Conservation (phyloP, 2,329 filamentous ascomycete genomes). For the Bipolaris sorokiniana region DNA sequence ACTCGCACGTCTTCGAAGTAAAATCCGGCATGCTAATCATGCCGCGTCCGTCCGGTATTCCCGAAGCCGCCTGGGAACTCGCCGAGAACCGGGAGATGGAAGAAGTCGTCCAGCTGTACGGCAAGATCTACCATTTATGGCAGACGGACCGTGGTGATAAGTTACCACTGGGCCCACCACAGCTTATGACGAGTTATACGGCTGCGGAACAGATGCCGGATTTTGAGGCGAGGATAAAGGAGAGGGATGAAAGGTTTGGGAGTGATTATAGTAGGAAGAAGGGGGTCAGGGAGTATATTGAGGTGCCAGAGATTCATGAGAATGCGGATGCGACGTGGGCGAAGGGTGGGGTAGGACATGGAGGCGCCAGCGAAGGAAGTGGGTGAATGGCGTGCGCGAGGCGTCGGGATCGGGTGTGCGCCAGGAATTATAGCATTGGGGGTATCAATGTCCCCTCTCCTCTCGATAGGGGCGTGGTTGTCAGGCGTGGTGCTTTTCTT, state of each 20-base stretch:
- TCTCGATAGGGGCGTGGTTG: background rate
- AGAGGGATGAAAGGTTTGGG: slow-evolving; percentile 62
- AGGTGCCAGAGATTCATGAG: slow-evolving; percentile 55
- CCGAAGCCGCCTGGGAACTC: slow-evolving; percentile 70
- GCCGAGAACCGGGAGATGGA: slow-evolving; percentile 84
- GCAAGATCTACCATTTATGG: slow-evolving; percentile 87
- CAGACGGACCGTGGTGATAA: slow-evolving; percentile 77
- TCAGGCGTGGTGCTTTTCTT: background rate
- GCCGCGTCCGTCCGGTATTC: slow-evolving; percentile 64
- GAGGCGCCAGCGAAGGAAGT: too few relatives aligned
- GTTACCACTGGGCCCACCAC: slow-evolving; percentile 65
- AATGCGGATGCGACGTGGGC: slow-evolving; percentile 59
- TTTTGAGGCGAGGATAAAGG: slow-evolving; percentile 54
- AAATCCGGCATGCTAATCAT: slow-evolving; percentile 82
- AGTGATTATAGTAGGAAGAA: slow-evolving; percentile 60
- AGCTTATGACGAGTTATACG: slow-evolving; percentile 70
- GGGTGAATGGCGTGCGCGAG: too few relatives aligned
- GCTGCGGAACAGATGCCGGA: slow-evolving; percentile 55
- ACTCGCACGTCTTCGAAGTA: slow-evolving; percentile 76
- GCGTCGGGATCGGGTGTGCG: too few relatives aligned
- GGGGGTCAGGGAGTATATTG: slow-evolving; percentile 60
- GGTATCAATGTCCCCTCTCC: background rate
- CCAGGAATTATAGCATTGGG: background rate
- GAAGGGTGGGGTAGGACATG: slow-evolving; percentile 27
- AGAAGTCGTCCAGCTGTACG: slow-evolving; percentile 74